Evolutionary conservation across 768 basidiomycete species (phyloP).

Genomic region (Botryobasidium botryosum): DNA sequence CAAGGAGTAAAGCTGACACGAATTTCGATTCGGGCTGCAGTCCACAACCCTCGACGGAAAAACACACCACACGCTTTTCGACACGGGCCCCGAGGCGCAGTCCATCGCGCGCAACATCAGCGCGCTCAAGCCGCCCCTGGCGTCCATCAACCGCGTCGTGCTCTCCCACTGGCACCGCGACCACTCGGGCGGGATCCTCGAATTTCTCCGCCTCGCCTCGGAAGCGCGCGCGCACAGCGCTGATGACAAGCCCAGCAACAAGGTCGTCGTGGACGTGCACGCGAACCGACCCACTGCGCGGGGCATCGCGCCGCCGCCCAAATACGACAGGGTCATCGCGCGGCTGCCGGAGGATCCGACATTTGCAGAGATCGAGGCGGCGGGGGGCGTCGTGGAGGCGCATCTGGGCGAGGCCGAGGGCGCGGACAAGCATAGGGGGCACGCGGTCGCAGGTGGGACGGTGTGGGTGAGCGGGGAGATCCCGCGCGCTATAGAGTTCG

Average conservation of each 20-base stretch:
- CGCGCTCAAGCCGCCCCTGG: slow-evolving; percentile 38
- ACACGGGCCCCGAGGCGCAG: slow-evolving; percentile 64
- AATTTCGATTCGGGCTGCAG: slow-evolving; percentile 22
- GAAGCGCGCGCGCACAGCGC: slow-evolving; percentile 6
- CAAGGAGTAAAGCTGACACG: background rate
- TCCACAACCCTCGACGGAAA: slow-evolving; percentile 32
- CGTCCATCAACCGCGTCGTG: slow-evolving; percentile 42
- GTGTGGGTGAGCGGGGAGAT: slow-evolving; percentile 74
- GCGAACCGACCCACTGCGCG: slow-evolving; percentile 56
- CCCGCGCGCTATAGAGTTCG: slow-evolving; percentile 48
- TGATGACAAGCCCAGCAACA: slow-evolving; percentile 11
- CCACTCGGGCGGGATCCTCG: slow-evolving; percentile 47
- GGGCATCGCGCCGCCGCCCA: slow-evolving; percentile 53
- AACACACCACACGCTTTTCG: slow-evolving; percentile 50
- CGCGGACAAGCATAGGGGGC: too few relatives aligned
- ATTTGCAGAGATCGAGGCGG: slow-evolving; percentile 41
- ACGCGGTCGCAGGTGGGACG: slow-evolving; percentile 42
- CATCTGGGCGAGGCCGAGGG: slow-evolving; percentile 25
- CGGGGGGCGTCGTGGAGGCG: slow-evolving; percentile 39
- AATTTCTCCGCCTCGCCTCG: slow-evolving; percentile 12
- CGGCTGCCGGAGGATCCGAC: slow-evolving; percentile 54
- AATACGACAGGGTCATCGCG: slow-evolving; percentile 37
- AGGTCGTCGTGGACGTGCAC: slow-evolving; percentile 55
- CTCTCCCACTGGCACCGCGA: slow-evolving; percentile 66
- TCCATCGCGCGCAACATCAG: slow-evolving; percentile 57